These are phyloP conservation scores for Chlamydomonas sphaeroides DNA, from an alignment of 139 green algal genomes.

Conservation along the genomic window DNA sequence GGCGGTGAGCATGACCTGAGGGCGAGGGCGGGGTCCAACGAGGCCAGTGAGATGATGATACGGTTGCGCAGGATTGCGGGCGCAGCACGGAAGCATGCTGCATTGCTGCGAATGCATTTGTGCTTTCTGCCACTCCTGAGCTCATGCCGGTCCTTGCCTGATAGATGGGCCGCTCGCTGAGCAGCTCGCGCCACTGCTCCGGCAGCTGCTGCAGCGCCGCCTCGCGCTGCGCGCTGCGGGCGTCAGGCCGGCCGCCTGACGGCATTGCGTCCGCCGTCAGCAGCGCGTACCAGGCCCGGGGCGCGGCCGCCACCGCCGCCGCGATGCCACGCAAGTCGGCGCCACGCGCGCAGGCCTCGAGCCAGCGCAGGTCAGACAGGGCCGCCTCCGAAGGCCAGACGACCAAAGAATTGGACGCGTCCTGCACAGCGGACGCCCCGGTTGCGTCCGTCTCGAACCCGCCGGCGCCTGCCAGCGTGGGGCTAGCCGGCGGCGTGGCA, in stretches of 20 bases:
- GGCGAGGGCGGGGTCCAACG: too few relatives aligned
- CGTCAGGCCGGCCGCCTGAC: not conserved
- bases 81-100: too few relatives aligned
- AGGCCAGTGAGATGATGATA: too few relatives aligned
- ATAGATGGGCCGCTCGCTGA: not conserved
- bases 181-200: slow-evolving; percentile 8
- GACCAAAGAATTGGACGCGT: not conserved
- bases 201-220: slow-evolving; percentile 1
- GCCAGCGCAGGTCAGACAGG: slow-evolving; percentile 33
- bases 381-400: not conserved
- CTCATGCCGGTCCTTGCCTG: slow-evolving; percentile 1
- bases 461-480: not conserved
- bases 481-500: too few relatives aligned
- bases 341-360: not conserved
- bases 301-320: slow-evolving; percentile 28
- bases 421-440: too few relatives aligned
- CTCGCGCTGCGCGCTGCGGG: not conserved
- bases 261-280: slow-evolving; percentile 27
- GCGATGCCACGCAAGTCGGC: slow-evolving; percentile 13
- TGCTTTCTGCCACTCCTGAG: too few relatives aligned
- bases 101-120: too few relatives aligned
- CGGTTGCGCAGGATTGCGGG: too few relatives aligned
- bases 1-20: slow-evolving; percentile 8
- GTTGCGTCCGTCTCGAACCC: too few relatives aligned
- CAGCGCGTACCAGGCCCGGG: slow-evolving; percentile 20